Evolutionary conservation across 192 early-diverging fungal genomes (phyloP).

Genomic region (Powellomyces hirtus): DNA sequence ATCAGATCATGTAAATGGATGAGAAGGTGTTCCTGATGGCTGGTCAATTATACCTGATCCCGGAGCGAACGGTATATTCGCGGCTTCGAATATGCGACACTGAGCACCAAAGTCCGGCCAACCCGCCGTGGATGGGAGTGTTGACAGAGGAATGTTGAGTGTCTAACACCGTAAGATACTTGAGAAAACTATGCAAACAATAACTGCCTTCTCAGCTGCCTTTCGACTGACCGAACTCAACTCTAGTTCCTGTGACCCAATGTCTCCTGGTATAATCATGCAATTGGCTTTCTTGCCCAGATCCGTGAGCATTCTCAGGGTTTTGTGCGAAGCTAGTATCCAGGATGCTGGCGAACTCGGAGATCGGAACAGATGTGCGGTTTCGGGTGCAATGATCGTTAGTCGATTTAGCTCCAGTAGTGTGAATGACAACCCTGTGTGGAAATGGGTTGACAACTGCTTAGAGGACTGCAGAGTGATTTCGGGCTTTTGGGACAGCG

Average conservation of each 20-base stretch:
- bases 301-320: neutral
- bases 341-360: slow-evolving; percentile 4
- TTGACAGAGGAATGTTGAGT: neutral
- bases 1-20: too few relatives aligned
- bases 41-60: too few relatives aligned
- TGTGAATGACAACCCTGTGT: neutral
- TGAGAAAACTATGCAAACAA: too few relatives aligned
- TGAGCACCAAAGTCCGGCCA: neutral
- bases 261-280: neutral
- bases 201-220: too few relatives aligned
- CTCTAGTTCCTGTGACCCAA: neutral
- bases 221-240: neutral
- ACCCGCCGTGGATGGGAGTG: neutral
- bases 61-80: neutral
- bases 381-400: neutral
- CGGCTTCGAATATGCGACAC: neutral
- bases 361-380: neutral
- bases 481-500: too few relatives aligned
- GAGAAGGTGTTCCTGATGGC: too few relatives aligned
- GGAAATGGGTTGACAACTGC: too few relatives aligned
- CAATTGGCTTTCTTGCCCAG: neutral
- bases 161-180: neutral
- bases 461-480: too few relatives aligned
- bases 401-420: neutral
- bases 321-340: neutral